phyloP scores from a whole-genome alignment of 2,329 filamentous ascomycete genomes.

The Aciculosporium take region DNA sequence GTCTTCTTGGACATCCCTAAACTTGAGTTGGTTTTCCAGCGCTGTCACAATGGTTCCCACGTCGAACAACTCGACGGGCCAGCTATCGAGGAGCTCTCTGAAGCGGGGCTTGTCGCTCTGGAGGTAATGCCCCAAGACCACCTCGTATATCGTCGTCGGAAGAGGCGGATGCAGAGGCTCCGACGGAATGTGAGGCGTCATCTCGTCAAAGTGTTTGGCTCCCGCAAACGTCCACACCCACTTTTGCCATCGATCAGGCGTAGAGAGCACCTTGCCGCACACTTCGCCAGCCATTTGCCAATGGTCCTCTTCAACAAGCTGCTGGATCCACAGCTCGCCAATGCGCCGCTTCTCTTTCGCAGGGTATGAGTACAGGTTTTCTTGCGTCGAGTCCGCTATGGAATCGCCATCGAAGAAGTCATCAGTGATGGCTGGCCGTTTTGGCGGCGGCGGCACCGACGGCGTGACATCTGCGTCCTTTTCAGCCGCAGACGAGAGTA shows the following conservation, averaged over 20 bases:
- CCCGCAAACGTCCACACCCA: slow-evolving; percentile 91
- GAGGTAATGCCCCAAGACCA: slow-evolving; percentile 80
- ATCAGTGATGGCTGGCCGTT: slow-evolving; percentile 27
- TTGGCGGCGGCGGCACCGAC: slow-evolving; percentile 28
- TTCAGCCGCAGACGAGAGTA: slow-evolving; percentile 31
- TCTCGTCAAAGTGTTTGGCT: slow-evolving; percentile 76
- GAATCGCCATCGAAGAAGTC: slow-evolving; percentile 62
- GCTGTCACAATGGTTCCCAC: slow-evolving; percentile 60
- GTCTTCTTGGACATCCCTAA: slow-evolving; percentile 59
- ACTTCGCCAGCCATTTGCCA: slow-evolving; percentile 70
- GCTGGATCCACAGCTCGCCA: slow-evolving; percentile 85
- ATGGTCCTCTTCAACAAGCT: slow-evolving; percentile 58
- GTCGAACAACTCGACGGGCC: slow-evolving; percentile 76
- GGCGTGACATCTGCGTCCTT: slow-evolving; percentile 25
- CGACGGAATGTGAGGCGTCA: slow-evolving; percentile 68
- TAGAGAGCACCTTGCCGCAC: slow-evolving; percentile 69
- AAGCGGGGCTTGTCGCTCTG: slow-evolving; percentile 61
- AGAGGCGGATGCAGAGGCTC: slow-evolving; percentile 66
- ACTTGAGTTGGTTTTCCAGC: slow-evolving; percentile 70
- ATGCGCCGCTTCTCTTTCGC: slow-evolving; percentile 83
- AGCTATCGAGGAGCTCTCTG: slow-evolving; percentile 63
- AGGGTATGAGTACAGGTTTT: slow-evolving; percentile 45
- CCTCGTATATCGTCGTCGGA: slow-evolving; percentile 71
- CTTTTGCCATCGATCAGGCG: slow-evolving; percentile 76
- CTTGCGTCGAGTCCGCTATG: slow-evolving; percentile 42